Conservation (phyloP, 768 basidiomycete genomes). For the Pholiota molesta region DNA sequence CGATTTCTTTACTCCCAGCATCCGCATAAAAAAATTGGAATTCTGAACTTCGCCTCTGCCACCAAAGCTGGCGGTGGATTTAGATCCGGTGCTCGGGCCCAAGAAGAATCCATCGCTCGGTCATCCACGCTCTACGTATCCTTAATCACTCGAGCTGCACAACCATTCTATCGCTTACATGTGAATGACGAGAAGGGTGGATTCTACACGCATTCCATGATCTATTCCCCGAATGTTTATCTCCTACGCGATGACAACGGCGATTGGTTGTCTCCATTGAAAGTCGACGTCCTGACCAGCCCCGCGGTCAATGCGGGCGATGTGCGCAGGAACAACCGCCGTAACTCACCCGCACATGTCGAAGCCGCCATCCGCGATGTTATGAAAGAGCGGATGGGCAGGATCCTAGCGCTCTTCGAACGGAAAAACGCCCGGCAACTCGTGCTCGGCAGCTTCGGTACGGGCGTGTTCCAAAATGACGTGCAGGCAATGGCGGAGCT, state of each 20-base stretch:
- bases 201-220: constrained; percentile 71
- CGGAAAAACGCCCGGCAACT: constrained; percentile 55
- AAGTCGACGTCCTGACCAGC: constrained; percentile 65
- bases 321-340: constrained; percentile 25
- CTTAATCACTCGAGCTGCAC: constrained; percentile 53
- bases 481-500: constrained; percentile 30
- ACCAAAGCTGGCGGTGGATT: constrained; percentile 74
- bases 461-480: constrained; percentile 68
- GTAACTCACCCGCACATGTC: constrained; percentile 1
- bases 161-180: constrained; percentile 63
- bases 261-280: constrained; percentile 49
- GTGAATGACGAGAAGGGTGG: constrained; percentile 46
- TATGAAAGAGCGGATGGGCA: constrained; percentile 72
- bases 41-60: constrained; percentile 79
- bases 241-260: constrained; percentile 63
- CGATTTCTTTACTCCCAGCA: constrained; percentile 33
- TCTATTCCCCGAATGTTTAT: constrained; percentile 62
- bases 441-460: constrained; percentile 73
- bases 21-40: constrained; percentile 41
- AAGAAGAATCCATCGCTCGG: constrained; percentile 72
- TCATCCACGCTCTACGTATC: constrained; percentile 67
- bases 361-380: constrained; percentile 25
- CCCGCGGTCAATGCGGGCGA: constrained; percentile 67
- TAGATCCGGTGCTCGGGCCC: constrained; percentile 56
- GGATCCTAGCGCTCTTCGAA: constrained; percentile 67